A percentile compares a stretch with the other conserved stretches of the same genome.
These are phyloP conservation scores for Brassica juncea DNA, from an alignment of 345 rosid genomes.

Conservation along the genomic window DNA sequence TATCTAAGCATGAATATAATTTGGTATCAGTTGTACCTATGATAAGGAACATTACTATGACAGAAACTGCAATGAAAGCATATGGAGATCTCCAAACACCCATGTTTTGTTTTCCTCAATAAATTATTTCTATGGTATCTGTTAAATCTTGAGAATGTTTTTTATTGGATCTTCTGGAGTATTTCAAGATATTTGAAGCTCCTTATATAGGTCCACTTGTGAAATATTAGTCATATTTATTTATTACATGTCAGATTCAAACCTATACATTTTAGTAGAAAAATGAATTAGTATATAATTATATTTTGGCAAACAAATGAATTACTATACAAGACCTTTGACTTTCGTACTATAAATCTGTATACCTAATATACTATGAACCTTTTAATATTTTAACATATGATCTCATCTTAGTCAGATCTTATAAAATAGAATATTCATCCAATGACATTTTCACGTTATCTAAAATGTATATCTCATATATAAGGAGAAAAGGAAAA, in stretches of 20 bases:
- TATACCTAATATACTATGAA: background rate
- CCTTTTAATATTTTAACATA: background rate
- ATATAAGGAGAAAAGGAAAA: too few species aligned
- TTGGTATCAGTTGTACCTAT: background rate
- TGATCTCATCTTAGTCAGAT: background rate
- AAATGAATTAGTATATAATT: background rate
- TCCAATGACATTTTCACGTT: too few species aligned
- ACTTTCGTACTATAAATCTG: background rate
- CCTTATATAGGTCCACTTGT: background rate
- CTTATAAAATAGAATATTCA: too few species aligned
- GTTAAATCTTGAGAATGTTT: background rate
- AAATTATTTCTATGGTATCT: background rate
- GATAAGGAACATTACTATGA: conserved; percentile 14
- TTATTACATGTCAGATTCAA: background rate
- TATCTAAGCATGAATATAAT: background rate
- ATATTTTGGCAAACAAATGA: background rate
- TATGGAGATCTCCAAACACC: background rate
- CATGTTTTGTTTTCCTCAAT: background rate
- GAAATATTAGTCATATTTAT: background rate
- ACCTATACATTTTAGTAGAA: background rate
- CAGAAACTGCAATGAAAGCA: background rate
- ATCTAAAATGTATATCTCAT: too few species aligned
- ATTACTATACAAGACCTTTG: background rate
- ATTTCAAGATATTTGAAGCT: background rate
- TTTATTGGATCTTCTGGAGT: background rate